Conservation (phyloP, 1,139 yeast genomes). For the Scheffersomyces parashehatae region DNA sequence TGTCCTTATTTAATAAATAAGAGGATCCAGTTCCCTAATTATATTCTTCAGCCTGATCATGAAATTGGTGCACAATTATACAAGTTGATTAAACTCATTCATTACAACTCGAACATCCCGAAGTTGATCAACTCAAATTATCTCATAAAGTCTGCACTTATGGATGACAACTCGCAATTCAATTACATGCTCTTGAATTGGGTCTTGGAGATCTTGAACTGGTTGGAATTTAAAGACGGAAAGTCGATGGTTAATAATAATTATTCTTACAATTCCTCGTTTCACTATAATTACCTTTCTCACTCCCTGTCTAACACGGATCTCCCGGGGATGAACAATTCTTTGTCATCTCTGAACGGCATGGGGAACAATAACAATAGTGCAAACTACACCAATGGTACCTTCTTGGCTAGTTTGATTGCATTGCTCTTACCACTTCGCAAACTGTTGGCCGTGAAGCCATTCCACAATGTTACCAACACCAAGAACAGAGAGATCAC, state of each 20-base stretch:
- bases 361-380: background rate
- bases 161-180: constrained; percentile 2
- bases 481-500: constrained; percentile 30
- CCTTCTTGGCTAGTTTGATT: constrained; percentile 49
- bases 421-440: constrained; percentile 44
- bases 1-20: constrained; percentile 34
- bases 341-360: constrained; percentile 3
- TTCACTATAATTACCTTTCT: constrained; percentile 3
- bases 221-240: constrained; percentile 66
- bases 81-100: constrained; percentile 38
- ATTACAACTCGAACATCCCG: constrained; percentile 47
- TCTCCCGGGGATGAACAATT: constrained; percentile 3
- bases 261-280: constrained; percentile 7
- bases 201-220: constrained; percentile 58
- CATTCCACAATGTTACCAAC: constrained; percentile 22
- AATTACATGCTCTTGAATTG: constrained; percentile 41
- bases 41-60: constrained; percentile 41
- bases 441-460: constrained; percentile 34
- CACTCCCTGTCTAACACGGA: constrained; percentile 4
- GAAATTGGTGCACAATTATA: constrained; percentile 40
- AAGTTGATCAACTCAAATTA: constrained; percentile 42
- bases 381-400: constrained; percentile 10
- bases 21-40: constrained; percentile 39
- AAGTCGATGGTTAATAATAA: constrained; percentile 17
- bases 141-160: constrained; percentile 25